These are phyloP conservation scores for Uronychia setigera DNA, from an alignment of 73 alveolate genomes.

Conservation along the genomic window DNA sequence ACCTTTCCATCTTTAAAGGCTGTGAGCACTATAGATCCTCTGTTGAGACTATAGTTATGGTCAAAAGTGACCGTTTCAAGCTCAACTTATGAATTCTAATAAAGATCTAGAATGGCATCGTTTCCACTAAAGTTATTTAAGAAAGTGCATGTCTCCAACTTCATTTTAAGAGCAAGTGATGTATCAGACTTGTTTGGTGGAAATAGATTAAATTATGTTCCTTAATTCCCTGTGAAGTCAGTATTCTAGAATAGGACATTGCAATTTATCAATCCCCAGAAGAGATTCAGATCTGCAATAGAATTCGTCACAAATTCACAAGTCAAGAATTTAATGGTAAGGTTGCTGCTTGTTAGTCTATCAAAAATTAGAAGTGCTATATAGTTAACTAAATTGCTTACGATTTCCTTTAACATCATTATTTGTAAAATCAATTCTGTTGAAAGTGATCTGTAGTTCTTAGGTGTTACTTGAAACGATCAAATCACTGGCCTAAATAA, in stretches of 20 bases:
- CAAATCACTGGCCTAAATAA: not conserved
- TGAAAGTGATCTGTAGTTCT: not conserved
- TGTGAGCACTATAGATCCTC: slow-evolving; percentile 22
- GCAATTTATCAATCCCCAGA: not conserved
- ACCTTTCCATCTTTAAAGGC: slow-evolving; percentile 8
- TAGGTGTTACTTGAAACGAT: not conserved
- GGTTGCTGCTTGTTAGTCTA: not conserved
- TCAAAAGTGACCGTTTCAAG: not conserved
- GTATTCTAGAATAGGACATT: not conserved
- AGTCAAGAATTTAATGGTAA: not conserved
- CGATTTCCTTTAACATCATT: not conserved
- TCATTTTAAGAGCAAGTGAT: not conserved
- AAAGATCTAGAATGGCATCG: not conserved
- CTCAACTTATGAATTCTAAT: slow-evolving; percentile 2
- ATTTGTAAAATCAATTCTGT: not conserved
- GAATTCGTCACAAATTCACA: not conserved
- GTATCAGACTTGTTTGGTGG: not conserved
- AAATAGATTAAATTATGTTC: not conserved
- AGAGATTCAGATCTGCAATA: not conserved
- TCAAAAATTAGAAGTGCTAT: not conserved
- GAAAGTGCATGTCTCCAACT: not conserved
- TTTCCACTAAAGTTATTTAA: not conserved
- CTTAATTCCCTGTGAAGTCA: not conserved
- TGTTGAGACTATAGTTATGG: not conserved
- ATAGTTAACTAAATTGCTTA: not conserved